Evolutionary conservation across 139 green algal species (phyloP).

Genomic region (Limnomonas spitsbergensis): DNA sequence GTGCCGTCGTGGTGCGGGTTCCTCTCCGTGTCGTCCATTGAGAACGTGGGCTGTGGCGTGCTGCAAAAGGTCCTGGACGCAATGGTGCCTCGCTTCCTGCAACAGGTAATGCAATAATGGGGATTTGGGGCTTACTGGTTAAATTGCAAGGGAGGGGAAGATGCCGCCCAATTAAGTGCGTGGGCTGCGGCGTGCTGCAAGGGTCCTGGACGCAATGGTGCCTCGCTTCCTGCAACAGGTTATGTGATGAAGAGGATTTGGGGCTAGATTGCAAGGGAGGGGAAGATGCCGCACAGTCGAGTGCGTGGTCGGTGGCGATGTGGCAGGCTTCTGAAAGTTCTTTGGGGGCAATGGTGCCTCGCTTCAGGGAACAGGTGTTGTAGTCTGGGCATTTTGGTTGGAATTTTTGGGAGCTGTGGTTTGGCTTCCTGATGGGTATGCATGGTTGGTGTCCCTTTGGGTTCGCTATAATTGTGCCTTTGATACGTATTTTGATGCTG

Average conservation of each 20-base stretch:
- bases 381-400: too few relatives aligned
- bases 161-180: constrained; percentile 35
- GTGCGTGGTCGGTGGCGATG: constrained; percentile 46
- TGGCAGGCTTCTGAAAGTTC: constrained; percentile 67
- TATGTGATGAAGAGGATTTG: too few relatives aligned
- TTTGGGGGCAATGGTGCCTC: constrained; percentile 69
- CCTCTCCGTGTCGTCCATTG: constrained; percentile 26
- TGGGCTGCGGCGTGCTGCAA: constrained; percentile 60
- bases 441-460: too few relatives aligned
- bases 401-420: too few relatives aligned
- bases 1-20: constrained; percentile 34
- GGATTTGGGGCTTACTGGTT: too few relatives aligned
- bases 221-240: constrained; percentile 80
- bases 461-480: too few relatives aligned
- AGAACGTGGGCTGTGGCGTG: constrained; percentile 45
- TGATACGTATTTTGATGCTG: too few relatives aligned
- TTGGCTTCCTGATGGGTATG: too few relatives aligned
- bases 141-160: too few relatives aligned
- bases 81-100: constrained; percentile 77
- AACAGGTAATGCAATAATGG: too few relatives aligned
- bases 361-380: constrained; percentile 80
- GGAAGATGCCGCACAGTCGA: too few relatives aligned
- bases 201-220: constrained; percentile 66
- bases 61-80: constrained; percentile 66
- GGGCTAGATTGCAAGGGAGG: too few relatives aligned